These are phyloP conservation scores for Rhazya stricta DNA, from an alignment of 257 asterid genomes.

Conservation along the genomic window DNA sequence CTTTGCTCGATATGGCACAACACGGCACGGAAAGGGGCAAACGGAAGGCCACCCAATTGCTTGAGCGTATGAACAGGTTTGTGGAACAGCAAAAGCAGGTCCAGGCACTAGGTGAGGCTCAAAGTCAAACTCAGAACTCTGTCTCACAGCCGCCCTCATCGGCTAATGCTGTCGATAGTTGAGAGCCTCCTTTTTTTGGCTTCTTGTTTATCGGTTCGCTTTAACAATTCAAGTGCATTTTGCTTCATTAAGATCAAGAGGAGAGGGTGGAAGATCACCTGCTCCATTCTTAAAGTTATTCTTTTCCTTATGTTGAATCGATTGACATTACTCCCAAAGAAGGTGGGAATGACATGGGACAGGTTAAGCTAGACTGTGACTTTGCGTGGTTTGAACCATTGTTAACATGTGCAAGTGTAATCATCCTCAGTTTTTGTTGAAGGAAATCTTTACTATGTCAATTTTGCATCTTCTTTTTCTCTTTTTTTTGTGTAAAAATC, in stretches of 20 bases:
- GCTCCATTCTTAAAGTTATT: conserved; percentile 24
- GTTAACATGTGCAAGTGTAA: conserved; percentile 29
- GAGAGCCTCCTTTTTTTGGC: conserved; percentile 23
- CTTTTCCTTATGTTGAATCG: conserved; percentile 11
- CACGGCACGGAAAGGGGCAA: conserved; percentile 87
- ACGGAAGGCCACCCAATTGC: conserved; percentile 78
- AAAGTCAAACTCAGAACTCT: conserved; percentile 35
- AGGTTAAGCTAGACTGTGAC: conserved; percentile 10
- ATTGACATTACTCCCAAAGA: conserved; percentile 17
- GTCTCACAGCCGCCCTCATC: conserved; percentile 32
- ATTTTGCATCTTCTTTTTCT: not conserved
- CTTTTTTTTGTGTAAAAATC: not conserved
- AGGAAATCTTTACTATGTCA: conserved; percentile 26
- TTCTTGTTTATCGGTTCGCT: conserved; percentile 11
- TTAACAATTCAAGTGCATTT: conserved; percentile 31
- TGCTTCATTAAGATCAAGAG: conserved; percentile 31
- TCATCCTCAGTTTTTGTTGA: conserved; percentile 45
- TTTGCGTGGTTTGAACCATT: conserved; percentile 28
- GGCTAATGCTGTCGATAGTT: conserved; percentile 39
- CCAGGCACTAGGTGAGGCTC: conserved; percentile 39
- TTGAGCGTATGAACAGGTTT: conserved; percentile 72
- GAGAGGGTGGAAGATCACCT: conserved; percentile 77
- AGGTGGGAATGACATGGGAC: conserved; percentile 17
- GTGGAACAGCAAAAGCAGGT: conserved; percentile 67
- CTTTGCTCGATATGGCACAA: conserved; percentile 57